Conservation (phyloP, 2,329 filamentous ascomycete genomes). For the Harringtonia lauricola region DNA sequence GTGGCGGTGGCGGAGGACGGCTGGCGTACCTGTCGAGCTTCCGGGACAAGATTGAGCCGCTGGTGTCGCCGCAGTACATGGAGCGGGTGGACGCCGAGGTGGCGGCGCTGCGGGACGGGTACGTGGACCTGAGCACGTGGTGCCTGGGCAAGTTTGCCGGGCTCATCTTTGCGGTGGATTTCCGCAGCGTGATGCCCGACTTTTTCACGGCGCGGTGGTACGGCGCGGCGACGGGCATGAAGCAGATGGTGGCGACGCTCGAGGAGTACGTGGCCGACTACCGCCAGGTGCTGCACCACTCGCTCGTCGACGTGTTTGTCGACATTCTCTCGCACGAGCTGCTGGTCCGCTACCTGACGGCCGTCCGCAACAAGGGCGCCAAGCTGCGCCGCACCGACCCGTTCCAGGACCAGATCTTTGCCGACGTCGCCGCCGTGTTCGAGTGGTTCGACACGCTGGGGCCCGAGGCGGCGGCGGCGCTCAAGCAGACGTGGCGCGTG, state of each 20-base stretch:
- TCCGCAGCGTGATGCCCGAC: constrained; percentile 68
- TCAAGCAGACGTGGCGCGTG: constrained; percentile 88
- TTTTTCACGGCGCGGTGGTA: constrained; percentile 95
- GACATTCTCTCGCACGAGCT: constrained; percentile 91
- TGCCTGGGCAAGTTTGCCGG: constrained; percentile 80
- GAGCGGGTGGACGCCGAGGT: constrained; percentile 65
- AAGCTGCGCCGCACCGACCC: constrained; percentile 81
- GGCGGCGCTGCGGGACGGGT: constrained; percentile 70
- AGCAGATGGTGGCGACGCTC: constrained; percentile 87
- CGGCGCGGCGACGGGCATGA: constrained; percentile 63
- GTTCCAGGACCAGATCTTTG: constrained; percentile 86
- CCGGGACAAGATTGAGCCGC: constrained; percentile 67
- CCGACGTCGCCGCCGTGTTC: constrained; percentile 84
- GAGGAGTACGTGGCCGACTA: constrained; percentile 93
- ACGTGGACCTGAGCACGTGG: constrained; percentile 89
- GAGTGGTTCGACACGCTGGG: constrained; percentile 66
- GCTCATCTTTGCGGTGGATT: constrained; percentile 85
- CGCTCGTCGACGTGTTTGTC: constrained; percentile 80
- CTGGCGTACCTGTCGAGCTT: constrained; percentile 80
- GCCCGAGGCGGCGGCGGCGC: constrained; percentile 35
- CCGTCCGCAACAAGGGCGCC: constrained; percentile 79
- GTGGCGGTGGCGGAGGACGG: too few relatives aligned
- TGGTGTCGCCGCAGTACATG: constrained; percentile 72
- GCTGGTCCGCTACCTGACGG: constrained; percentile 71
- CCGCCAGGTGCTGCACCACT: constrained; percentile 70